Evolutionary conservation across 345 rosid genomes (phyloP).

Genomic region (Mangifera indica): DNA sequence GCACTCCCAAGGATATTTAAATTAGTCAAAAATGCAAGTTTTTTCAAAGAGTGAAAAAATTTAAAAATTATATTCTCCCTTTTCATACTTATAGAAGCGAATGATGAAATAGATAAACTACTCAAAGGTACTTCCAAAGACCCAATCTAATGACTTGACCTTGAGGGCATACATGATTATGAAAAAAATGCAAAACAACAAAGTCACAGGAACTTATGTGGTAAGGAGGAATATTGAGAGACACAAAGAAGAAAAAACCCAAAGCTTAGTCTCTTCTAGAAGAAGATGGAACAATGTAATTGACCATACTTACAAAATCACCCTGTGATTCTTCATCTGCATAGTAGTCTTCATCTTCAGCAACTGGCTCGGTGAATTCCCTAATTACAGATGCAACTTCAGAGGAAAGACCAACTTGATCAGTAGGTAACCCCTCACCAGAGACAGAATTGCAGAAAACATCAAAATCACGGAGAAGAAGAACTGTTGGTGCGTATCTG

Average conservation of each 20-base stretch:
- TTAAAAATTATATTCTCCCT: background rate
- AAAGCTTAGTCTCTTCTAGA: conserved; percentile 8
- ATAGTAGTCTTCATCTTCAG: conserved; percentile 44
- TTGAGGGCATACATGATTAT: too few species aligned
- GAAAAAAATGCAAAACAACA: background rate
- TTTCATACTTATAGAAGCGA: background rate
- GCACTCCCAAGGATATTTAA: background rate
- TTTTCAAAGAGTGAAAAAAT: background rate
- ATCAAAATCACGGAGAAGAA: conserved; percentile 90
- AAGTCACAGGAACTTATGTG: background rate
- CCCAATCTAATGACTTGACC: background rate
- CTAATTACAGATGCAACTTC: conserved; percentile 88
- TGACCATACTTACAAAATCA: conserved; percentile 53
- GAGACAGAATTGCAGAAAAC: conserved; percentile 70
- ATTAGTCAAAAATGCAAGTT: background rate
- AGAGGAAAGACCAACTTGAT: conserved; percentile 72
- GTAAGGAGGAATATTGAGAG: background rate
- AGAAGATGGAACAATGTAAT: conserved; percentile 20
- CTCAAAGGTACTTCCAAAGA: background rate
- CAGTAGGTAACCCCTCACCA: conserved; percentile 65
- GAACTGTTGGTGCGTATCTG: conserved; percentile 83
- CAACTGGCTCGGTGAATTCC: conserved; percentile 69
- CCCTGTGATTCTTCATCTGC: conserved; percentile 41
- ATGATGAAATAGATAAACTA: background rate
- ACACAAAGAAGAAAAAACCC: conserved; percentile 6